phyloP scores from a whole-genome alignment of 305 asterid genomes.

The Solanum hybrid region DNA sequence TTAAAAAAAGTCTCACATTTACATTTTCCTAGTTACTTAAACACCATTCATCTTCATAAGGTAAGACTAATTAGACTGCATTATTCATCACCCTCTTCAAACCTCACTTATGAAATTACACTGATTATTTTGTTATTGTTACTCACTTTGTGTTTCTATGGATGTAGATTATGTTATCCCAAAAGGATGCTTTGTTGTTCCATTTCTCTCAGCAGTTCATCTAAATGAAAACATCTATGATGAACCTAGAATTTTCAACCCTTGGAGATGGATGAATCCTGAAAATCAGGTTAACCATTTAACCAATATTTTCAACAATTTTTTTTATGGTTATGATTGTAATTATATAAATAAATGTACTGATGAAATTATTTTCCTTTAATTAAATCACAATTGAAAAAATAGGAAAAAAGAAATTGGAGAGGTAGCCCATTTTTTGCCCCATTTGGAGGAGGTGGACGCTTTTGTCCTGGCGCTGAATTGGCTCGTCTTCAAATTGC shows the following conservation, averaged over 20 bases:
- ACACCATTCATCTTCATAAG: too few species aligned
- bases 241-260: slow-evolving; percentile 59
- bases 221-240: slow-evolving; percentile 45
- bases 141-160: background rate
- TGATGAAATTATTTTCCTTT: background rate
- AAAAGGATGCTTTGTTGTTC: slow-evolving; percentile 79
- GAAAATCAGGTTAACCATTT: slow-evolving; percentile 52
- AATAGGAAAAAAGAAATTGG: slow-evolving; percentile 84
- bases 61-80: too few species aligned
- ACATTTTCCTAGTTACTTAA: background rate
- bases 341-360: background rate
- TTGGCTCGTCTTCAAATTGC: slow-evolving; percentile 90
- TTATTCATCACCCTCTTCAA: background rate
- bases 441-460: slow-evolving; percentile 86
- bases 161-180: slow-evolving; percentile 68
- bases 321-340: background rate
- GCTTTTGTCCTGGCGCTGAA: slow-evolving; percentile 96
- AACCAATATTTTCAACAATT: background rate
- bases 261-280: slow-evolving; percentile 88
- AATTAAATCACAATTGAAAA: background rate
- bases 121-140: background rate
- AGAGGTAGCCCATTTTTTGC: slow-evolving; percentile 60
- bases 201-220: slow-evolving; percentile 86
- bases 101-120: background rate
- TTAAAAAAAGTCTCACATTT: background rate